Evolutionary conservation across 352 stramenopile genomes (phyloP), one percentile per base, ranked within the genome.

Genomic region (Plasmopara viticola): DNA sequence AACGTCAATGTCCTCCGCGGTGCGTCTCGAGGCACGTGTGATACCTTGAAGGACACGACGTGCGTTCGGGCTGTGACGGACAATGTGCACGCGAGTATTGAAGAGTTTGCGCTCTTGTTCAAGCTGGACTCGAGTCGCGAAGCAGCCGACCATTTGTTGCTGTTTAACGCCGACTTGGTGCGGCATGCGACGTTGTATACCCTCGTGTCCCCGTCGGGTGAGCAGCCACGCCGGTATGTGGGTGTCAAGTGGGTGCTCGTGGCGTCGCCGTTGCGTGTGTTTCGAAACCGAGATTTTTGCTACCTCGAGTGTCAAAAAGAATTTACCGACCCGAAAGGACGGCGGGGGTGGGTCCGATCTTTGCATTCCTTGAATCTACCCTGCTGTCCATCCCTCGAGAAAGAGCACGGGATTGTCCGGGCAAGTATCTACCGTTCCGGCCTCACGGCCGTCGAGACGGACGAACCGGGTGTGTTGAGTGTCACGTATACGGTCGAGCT

Each of bases 231-330:
- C 1, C 64, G 79, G 31, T 90, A 87, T 57, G 79, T 90, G 13
- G 83, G 77, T 35, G 77, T 91, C 56, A 89, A 94, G 61, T 91
- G 81, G 83, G 84, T 72, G 6, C 73, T 86, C 5, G 71, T 88
- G 14, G 74, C 84, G n/a, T 84, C 77, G 6, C 83, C 83, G 1
- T 86, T 72, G 2, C 69, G 69, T 28, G 59, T 89, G 42, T 94
- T 90, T 41, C 66, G 79, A 12, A 82, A 86, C 51, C 63, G 80
- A 48, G 83, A 93, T 44, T 89, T 93, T 20, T 93, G 83, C 57
- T 93, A 87, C 59, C 63, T 93, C 31, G 82, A 93, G 65, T 90
- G 78, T 51, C 83, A 90, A 38, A 89, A 94, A 41, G 80, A 94
- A 48, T 91, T 94, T 53, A 72, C 58, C 4, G 82, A 92, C 47